Base-by-base conservation (phyloP, 257 asterid genomes). In the Knoxia roxburghii region DNA sequence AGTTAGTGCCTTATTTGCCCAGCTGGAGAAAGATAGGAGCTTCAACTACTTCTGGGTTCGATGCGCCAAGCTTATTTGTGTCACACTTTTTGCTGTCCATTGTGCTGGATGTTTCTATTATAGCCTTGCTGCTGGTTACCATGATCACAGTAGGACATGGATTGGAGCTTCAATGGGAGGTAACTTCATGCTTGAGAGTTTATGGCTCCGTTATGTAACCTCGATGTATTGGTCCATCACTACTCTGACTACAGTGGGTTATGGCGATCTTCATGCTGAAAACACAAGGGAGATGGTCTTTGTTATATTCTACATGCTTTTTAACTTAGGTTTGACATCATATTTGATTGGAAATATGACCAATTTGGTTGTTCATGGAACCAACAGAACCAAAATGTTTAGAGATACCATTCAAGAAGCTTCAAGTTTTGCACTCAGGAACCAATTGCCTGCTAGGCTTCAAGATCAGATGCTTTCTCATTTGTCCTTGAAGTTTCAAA, bases 261-360 rank as follows among this genome's bases (percentile, higher is more conserved):
- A 94, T 75, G 99, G 99, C 46, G 99, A 94, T 81, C 79, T 94
- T 67, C 98, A 90, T 75, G 83, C 99, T 30, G 89, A 75, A 79
- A 94, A 94, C 69, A 87, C 77, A 1, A 74, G 95, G 74, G 99
- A 94, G 75, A 94, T 94, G 97, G 72, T 89, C 59, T 94, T 94
- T 29, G 75, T 80, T 70, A 84, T 85, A 17, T 85, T 85, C 64
- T 90, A 94, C 89, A 94, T 94, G 99, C 91, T 94, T 3, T 94
- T 94, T 71, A 90, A 90, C 82, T 77, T 94, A 67, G 99, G 97
- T 33, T 73, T 94, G 51, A 88, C 96, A 6, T 90, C 99, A 30
- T 94, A 94, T 65, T 78, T 94, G 76, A 90, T 94, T n/a, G 99
- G 99, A 70, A 94, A 94, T 76, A 90, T 94, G 99, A 94, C 99